phyloP scores from a whole-genome alignment of 179 eudicot genomes.

The Spinacia oleracea region DNA sequence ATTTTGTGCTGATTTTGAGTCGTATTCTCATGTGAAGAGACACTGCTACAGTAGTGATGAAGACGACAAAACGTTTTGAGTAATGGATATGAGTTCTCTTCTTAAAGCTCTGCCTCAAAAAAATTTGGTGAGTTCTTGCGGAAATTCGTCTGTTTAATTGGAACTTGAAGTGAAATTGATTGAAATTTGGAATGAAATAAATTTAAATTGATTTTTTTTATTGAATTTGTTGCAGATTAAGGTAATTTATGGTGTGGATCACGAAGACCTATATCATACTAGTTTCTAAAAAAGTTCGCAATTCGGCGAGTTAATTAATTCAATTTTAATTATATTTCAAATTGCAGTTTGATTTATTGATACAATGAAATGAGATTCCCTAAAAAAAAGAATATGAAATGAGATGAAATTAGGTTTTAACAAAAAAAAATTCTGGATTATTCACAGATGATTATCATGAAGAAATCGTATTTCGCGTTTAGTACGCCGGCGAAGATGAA shows the following conservation, averaged over 20 bases:
- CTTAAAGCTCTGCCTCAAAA: slow-evolving; percentile 70
- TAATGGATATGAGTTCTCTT: slow-evolving; percentile 26
- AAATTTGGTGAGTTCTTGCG: slow-evolving; percentile 46
- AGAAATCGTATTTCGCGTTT: slow-evolving; percentile 61
- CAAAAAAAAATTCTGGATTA: background rate
- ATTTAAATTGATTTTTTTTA: background rate
- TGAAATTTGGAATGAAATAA: background rate
- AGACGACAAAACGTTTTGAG: background rate
- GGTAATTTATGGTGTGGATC: slow-evolving; percentile 78
- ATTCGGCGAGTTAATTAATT: slow-evolving; percentile 55
- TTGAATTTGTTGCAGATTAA: slow-evolving; percentile 50
- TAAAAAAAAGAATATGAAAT: too few species aligned
- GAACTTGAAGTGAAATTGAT: too few species aligned
- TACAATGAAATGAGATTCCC: background rate
- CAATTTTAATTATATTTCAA: background rate
- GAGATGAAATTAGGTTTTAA: background rate
- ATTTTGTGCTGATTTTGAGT: slow-evolving; percentile 32
- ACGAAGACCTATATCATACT: slow-evolving; percentile 73
- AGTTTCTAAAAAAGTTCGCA: slow-evolving; percentile 63
- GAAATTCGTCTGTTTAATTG: too few species aligned
- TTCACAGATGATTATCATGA: slow-evolving; percentile 59
- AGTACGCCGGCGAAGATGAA: slow-evolving; percentile 58
- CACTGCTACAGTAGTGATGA: slow-evolving; percentile 22
- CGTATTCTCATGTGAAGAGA: slow-evolving; percentile 36
- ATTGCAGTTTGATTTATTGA: background rate